Conservation (phyloP, 2,329 filamentous ascomycete genomes). For the Ophiocordyceps camponoti-rufipedis region DNA sequence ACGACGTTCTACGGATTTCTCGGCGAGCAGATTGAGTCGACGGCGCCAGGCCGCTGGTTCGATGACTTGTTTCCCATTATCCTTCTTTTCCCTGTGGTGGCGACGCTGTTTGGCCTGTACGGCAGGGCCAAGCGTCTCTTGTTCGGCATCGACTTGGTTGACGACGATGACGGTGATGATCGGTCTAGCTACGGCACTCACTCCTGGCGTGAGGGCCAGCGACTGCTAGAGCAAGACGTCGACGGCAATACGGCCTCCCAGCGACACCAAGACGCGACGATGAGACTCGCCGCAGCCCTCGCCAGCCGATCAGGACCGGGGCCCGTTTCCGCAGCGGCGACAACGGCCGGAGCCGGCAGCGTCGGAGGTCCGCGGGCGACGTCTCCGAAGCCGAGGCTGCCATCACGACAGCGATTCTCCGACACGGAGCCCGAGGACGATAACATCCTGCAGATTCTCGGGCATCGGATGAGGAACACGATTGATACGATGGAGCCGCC, state of each 20-base stretch:
- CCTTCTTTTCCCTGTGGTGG: conserved; percentile 68
- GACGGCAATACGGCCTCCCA: conserved; percentile 41
- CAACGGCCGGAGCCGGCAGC: background rate
- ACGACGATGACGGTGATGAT: conserved; percentile 54
- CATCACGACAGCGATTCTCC: conserved; percentile 11
- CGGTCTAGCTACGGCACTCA: conserved; percentile 53
- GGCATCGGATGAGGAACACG: conserved; percentile 79
- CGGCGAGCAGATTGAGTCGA: conserved; percentile 67
- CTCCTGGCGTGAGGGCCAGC: conserved; percentile 79
- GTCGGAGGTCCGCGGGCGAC: conserved; percentile 1
- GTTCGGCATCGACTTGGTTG: conserved; percentile 55
- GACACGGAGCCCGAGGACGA: conserved; percentile 49
- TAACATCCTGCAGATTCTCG: conserved; percentile 68
- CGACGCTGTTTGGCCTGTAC: conserved; percentile 80
- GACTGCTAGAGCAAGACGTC: conserved; percentile 75
- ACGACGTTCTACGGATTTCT: conserved; percentile 83
- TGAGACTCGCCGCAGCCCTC: conserved; percentile 12
- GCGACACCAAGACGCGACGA: conserved; percentile 24
- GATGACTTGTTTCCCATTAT: conserved; percentile 79
- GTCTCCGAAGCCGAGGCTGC: conserved; percentile 8
- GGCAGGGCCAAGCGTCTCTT: conserved; percentile 64
- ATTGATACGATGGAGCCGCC: conserved; percentile 70
- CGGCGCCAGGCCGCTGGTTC: conserved; percentile 65
- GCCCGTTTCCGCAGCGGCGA: conserved; percentile 23
- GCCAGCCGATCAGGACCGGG: conserved; percentile 13